Base-by-base conservation (phyloP, 176 grass and related monocot genomes). In the Eragrostis curvula region DNA sequence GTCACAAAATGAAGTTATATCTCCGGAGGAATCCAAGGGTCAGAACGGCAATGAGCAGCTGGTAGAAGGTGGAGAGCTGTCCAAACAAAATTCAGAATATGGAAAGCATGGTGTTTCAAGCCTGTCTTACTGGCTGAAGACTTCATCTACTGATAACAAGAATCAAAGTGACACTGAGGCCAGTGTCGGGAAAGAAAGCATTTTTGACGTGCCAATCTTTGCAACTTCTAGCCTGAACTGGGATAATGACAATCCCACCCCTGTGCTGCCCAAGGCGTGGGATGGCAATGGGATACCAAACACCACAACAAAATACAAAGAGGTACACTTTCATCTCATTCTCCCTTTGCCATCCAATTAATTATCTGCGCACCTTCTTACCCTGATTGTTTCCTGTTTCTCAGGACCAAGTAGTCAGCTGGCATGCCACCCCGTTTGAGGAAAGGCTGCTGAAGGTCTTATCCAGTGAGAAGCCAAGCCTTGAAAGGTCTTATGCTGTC, bases 231-330 rank as follows among this genome's bases (percentile, higher is more conserved):
- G 86, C 16, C 62, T 83, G 50, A 51, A 85, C 14, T 94, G 86
- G 92, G 75, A 78, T 61, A 10, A 29, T 23, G 81, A 85, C 6
- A 68, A 75, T 3, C 73, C 78, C 23, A 86, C 86, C 66, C 84
- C 77, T 68, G 59, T 79, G 13, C 25, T 86, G n/a, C 60, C 76
- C 1, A 89, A 87, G 79, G 48, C 46, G 0, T 94, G 92, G 82
- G 90, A 81, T n/a, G 78, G 86, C 20, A 98, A 93, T 52, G 92
- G 96, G 5, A 98, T 98, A 71, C 96, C 96, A 6, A 98, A 95
- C 66, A 83, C 96, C 29, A 95, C 90, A 2, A 91, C 86, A 6
- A 98, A 95, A 32, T 98, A 98, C 18, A 93, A 95, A 21, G 96
- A 98, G 96, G 96, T 98, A 85, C 45, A 11, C 43, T 17, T 50